A percentile compares a stretch with the other conserved stretches of the same genome.
Conservation (phyloP, 2,329 filamentous ascomycete genomes). For the Botryotinia globosa region DNA sequence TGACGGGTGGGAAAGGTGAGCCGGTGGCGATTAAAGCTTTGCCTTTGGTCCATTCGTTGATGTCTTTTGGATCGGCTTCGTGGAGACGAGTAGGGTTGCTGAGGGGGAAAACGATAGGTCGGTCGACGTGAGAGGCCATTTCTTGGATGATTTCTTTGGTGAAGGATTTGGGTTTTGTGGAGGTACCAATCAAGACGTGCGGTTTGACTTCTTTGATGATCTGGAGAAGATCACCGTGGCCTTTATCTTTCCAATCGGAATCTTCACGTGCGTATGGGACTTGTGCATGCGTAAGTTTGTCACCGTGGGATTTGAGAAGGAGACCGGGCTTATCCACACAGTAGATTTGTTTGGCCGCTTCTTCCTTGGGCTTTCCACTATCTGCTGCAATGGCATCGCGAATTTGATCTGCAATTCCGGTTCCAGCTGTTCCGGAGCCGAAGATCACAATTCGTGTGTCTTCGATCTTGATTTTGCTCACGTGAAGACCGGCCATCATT, state of each 20-base stretch:
- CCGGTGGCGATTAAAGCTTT: conserved; percentile 79
- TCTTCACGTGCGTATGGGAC: conserved; percentile 62
- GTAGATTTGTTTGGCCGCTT: conserved; percentile 70
- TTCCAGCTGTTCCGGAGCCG: conserved; percentile 77
- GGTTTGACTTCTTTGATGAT: conserved; percentile 71
- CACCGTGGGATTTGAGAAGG: conserved; percentile 59
- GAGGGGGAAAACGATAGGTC: conserved; percentile 77
- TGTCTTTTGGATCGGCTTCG: conserved; percentile 74
- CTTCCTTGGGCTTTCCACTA: conserved; percentile 62
- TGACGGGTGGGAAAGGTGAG: conserved; percentile 75
- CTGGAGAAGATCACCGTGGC: conserved; percentile 57
- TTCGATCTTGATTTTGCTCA: conserved; percentile 61
- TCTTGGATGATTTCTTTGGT: conserved; percentile 68
- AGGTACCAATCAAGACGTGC: conserved; percentile 80
- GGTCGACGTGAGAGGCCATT: conserved; percentile 70
- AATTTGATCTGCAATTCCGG: conserved; percentile 83
- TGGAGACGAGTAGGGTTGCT: conserved; percentile 84
- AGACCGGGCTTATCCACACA: conserved; percentile 80
- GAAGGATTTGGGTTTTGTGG: conserved; percentile 73
- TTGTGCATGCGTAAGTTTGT: conserved; percentile 65
- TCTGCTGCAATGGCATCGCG: conserved; percentile 73
- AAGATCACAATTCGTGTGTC: conserved; percentile 74
- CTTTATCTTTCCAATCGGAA: conserved; percentile 58
- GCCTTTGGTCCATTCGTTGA: conserved; percentile 76
- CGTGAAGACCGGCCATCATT: conserved; percentile 71